Conservation (phyloP, 1,139 yeast species). For the Taiozyma sp. region DNA sequence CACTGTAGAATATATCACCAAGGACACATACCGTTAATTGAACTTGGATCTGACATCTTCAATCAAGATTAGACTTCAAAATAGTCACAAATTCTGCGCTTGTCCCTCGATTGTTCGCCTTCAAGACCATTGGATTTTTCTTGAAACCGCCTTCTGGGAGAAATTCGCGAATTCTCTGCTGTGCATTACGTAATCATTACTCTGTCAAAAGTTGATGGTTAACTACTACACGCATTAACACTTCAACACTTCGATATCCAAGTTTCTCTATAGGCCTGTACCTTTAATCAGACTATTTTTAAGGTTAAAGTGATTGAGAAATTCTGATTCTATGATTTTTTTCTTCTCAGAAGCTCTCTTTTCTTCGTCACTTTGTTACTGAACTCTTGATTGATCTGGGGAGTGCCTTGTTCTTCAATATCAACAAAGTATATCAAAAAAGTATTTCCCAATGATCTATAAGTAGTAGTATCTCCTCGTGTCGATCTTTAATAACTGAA, state of each 20-base stretch:
- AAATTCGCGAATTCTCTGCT: not conserved
- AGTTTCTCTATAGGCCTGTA: not conserved
- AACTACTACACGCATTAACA: no score
- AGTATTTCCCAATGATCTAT: not conserved
- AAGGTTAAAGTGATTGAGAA: not conserved
- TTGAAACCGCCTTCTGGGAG: not conserved
- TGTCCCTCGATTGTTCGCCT: not conserved
- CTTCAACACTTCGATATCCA: not conserved
- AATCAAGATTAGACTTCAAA: not conserved
- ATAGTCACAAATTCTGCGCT: not conserved
- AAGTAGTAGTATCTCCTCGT: not conserved
- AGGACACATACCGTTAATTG: constrained; percentile 38
- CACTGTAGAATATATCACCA: no score
- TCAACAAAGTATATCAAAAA: no score
- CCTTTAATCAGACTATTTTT: not conserved
- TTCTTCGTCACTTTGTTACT: not conserved
- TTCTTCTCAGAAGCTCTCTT: not conserved
- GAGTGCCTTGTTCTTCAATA: not conserved
- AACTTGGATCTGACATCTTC: constrained; percentile 48
- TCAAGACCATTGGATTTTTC: not conserved
- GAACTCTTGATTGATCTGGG: not conserved
- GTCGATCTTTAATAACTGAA: not conserved
- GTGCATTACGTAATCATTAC: not conserved
- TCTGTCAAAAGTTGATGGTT: not conserved
- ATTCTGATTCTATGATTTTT: not conserved